phyloP scores from a whole-genome alignment of 2,329 filamentous ascomycete genomes.

The Fusarium anguioides region DNA sequence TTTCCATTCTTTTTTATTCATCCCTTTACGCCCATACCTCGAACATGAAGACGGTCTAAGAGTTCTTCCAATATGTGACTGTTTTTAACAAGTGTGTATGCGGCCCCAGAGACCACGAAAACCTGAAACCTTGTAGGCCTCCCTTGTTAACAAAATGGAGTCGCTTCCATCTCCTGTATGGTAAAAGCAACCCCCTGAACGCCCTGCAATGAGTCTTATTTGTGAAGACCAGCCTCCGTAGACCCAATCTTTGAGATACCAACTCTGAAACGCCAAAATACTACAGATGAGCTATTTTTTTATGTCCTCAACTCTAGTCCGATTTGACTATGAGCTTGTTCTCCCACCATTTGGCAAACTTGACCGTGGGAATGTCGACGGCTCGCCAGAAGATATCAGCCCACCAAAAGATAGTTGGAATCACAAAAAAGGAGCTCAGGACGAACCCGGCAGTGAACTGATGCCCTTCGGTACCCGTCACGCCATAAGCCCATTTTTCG shows the following conservation, averaged over 20 bases:
- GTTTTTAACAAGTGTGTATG: background rate
- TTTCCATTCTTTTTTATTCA: background rate
- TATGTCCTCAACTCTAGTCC: conserved; percentile 27
- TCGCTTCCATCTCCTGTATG: background rate
- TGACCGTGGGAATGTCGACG: conserved; percentile 66
- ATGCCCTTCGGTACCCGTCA: conserved; percentile 60
- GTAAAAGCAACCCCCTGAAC: conserved; percentile 33
- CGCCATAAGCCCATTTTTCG: conserved; percentile 59
- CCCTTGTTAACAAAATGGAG: background rate
- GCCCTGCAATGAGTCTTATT: conserved; percentile 11
- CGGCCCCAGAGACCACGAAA: background rate
- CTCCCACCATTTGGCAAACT: conserved; percentile 68
- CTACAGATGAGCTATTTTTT: conserved; percentile 8
- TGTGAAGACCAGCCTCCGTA: conserved; percentile 1
- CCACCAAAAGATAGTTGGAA: conserved; percentile 64
- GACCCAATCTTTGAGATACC: background rate
- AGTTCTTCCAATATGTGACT: conserved; percentile 7
- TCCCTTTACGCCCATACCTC: background rate
- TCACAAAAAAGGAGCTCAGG: conserved; percentile 59
- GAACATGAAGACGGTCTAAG: background rate
- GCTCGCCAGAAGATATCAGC: conserved; percentile 67
- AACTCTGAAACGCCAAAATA: conserved; percentile 18
- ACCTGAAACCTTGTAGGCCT: background rate
- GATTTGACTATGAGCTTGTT: conserved; percentile 52
- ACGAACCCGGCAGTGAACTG: conserved; percentile 60